Evolutionary conservation across 768 basidiomycete genomes (phyloP).

Genomic region (Auriscalpium vulgare): DNA sequence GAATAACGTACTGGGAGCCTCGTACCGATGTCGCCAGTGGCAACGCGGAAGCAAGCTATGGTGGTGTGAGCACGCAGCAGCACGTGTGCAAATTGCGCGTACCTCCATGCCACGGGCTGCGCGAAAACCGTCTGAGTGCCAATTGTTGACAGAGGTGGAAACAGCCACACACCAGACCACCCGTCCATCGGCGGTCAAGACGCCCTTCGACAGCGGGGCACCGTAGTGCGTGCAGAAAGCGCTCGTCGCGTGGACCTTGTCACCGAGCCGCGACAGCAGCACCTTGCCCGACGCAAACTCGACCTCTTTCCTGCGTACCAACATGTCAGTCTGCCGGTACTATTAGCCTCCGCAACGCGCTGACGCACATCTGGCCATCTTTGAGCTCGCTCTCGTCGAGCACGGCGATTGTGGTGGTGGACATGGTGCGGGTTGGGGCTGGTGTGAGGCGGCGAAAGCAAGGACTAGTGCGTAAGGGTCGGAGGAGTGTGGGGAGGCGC

Average conservation of each 20-base stretch:
- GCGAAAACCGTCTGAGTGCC: slow-evolving; percentile 1
- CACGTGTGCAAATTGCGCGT: slow-evolving; percentile 8
- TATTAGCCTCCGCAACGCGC: neutral
- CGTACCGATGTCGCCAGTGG: slow-evolving; percentile 74
- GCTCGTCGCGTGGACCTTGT: slow-evolving; percentile 69
- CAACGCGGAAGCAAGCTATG: slow-evolving; percentile 80
- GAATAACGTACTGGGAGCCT: neutral
- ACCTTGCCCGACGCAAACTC: slow-evolving; percentile 73
- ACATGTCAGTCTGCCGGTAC: neutral
- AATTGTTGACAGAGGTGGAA: slow-evolving; percentile 1
- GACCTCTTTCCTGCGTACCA: slow-evolving; percentile 64
- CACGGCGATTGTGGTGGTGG: slow-evolving; percentile 38
- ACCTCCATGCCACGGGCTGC: slow-evolving; percentile 87
- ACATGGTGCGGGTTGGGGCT: slow-evolving; percentile 20
- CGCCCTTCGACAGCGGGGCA: slow-evolving; percentile 78
- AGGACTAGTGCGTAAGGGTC: neutral
- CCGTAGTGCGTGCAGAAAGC: slow-evolving; percentile 92
- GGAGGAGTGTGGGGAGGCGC: neutral
- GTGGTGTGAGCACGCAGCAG: neutral
- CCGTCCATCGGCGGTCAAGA: slow-evolving; percentile 68
- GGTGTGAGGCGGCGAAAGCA: neutral
- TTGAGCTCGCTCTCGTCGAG: slow-evolving; percentile 38
- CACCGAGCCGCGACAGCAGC: slow-evolving; percentile 66
- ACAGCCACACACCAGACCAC: slow-evolving; percentile 56
- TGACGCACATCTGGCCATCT: slow-evolving; percentile 47